Percentiles rank a stretch among this genome's conserved stretches.
Evolutionary conservation across 2,329 filamentous ascomycete genomes (phyloP).

Genomic region (Rhytidhysteron rufulum): DNA sequence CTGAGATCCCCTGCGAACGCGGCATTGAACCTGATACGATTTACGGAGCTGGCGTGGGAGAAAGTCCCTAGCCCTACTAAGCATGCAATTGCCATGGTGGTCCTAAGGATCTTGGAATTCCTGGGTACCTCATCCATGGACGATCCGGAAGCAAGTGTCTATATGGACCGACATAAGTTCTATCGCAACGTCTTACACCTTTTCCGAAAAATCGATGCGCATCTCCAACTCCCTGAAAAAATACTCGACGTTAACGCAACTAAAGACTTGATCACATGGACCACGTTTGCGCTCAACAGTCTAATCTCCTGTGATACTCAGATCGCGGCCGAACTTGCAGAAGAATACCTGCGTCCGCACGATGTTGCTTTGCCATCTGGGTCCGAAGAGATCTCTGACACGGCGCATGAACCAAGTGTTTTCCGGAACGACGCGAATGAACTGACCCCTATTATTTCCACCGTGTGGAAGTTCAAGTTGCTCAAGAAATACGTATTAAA

Average conservation of each 20-base stretch:
- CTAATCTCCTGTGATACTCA: conserved; percentile 24
- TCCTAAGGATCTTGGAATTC: conserved; percentile 15
- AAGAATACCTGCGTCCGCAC: conserved; percentile 20
- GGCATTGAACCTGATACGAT: conserved; percentile 19
- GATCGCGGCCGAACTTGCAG: conserved; percentile 20
- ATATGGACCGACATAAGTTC: conserved; percentile 16
- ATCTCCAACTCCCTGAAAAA: conserved; percentile 25
- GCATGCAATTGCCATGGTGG: conserved; percentile 14
- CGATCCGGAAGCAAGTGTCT: conserved; percentile 4
- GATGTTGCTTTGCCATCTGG: conserved; percentile 20
- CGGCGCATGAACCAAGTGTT: conserved; percentile 4
- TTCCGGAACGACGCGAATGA: conserved; percentile 27
- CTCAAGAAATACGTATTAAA: conserved; percentile 72
- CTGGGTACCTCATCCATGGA: conserved; percentile 22
- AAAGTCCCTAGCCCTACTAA: conserved; percentile 14
- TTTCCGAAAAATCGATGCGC: conserved; percentile 24
- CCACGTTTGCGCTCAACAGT: conserved; percentile 18
- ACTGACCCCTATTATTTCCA: conserved; percentile 51
- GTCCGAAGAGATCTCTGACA: conserved; percentile 6
- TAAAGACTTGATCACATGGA: conserved; percentile 21
- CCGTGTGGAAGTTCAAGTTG: conserved; percentile 67
- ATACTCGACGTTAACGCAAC: conserved; percentile 20
- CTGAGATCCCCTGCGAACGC: conserved; percentile 17
- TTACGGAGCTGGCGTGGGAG: conserved; percentile 18
- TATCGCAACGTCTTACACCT: conserved; percentile 18